Evolutionary conservation across 140 eudicot species (phyloP).

Genomic region (Oenanthe javanica): DNA sequence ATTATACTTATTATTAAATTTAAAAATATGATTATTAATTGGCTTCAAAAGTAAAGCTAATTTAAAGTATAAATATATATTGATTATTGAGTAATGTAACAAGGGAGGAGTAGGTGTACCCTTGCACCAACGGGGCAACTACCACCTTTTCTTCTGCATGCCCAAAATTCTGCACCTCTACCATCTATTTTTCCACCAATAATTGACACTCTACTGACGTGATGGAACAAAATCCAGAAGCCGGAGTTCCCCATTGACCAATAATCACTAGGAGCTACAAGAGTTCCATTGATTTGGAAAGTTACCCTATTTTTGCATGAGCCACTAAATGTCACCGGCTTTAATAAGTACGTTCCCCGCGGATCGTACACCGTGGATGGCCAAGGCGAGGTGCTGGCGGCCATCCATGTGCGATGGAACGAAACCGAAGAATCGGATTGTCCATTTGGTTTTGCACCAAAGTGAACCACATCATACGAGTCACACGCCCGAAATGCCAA

Average conservation of each 20-base stretch:
- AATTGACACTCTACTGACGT: slow-evolving; percentile 41
- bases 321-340: slow-evolving; percentile 44
- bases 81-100: too few species aligned
- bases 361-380: slow-evolving; percentile 50
- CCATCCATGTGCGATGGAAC: slow-evolving; percentile 49
- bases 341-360: slow-evolving; percentile 43
- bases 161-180: slow-evolving; percentile 53
- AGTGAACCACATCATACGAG: slow-evolving; percentile 51
- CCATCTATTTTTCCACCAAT: slow-evolving; percentile 58
- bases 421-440: slow-evolving; percentile 52
- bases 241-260: slow-evolving; percentile 50
- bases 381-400: slow-evolving; percentile 38
- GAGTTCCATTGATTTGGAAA: slow-evolving; percentile 47
- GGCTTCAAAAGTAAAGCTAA: too few species aligned
- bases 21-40: too few species aligned
- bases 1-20: too few species aligned
- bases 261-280: slow-evolving; percentile 56
- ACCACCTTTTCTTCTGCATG: slow-evolving; percentile 42
- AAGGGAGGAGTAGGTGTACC: slow-evolving; percentile 21
- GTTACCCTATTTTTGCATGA: slow-evolving; percentile 43
- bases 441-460: slow-evolving; percentile 61
- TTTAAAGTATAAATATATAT: too few species aligned
- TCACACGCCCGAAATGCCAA: slow-evolving; percentile 16
- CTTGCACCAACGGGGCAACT: slow-evolving; percentile 61
- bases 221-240: slow-evolving; percentile 53